Evolutionary conservation across 768 basidiomycete species (phyloP).

Genomic region (Paxillus ammoniavirescens): DNA sequence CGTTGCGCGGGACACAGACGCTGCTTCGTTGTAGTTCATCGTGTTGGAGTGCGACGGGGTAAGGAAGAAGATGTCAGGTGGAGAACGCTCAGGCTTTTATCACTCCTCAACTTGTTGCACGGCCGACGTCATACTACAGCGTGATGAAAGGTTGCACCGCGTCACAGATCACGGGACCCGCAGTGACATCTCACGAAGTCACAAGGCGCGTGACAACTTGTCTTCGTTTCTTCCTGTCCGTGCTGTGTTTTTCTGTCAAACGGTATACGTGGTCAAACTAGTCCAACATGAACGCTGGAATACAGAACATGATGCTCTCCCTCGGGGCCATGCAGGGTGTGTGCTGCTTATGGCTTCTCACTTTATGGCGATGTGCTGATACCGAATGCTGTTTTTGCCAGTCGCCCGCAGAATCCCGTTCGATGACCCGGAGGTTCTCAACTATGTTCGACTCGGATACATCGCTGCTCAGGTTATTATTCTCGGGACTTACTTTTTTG

Average conservation of each 20-base stretch:
- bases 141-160: constrained; percentile 6
- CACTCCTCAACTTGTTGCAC: too few species aligned
- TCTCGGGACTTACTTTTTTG: constrained; percentile 76
- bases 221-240: constrained; percentile 7
- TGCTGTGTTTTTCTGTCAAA: constrained; percentile 3
- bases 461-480: constrained; percentile 69
- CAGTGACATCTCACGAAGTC: not conserved
- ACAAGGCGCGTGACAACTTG: not conserved
- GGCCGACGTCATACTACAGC: constrained; percentile 24
- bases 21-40: constrained; percentile 43
- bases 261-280: constrained; percentile 14
- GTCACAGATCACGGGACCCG: constrained; percentile 3
- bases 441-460: constrained; percentile 84
- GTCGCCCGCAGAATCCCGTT: constrained; percentile 92
- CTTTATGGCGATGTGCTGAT: not conserved
- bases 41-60: not conserved
- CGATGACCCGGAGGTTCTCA: constrained; percentile 79
- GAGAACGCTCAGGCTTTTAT: not conserved
- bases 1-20: constrained; percentile 65
- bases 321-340: constrained; percentile 91
- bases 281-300: constrained; percentile 64
- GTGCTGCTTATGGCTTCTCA: constrained; percentile 6
- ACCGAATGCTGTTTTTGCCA: constrained; percentile 27
- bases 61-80: not conserved
- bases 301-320: constrained; percentile 84